Evolutionary conservation across 1,139 yeast genomes (phyloP).

Genomic region (Taiozyma onychis): DNA sequence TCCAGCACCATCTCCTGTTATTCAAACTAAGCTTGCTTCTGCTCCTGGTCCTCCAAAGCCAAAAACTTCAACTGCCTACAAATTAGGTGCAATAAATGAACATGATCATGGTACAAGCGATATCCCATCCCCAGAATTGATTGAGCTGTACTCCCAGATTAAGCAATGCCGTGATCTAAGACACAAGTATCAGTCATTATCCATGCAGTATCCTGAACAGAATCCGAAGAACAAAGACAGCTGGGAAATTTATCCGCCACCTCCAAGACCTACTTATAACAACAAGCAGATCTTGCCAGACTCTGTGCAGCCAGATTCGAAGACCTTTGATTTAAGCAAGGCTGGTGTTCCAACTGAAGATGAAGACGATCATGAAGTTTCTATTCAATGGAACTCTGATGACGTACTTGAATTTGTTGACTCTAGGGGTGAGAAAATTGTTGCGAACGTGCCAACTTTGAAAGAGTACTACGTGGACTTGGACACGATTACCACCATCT

Average conservation of each 20-base stretch:
- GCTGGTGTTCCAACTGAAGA: conserved; percentile 51
- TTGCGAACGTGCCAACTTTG: conserved; percentile 65
- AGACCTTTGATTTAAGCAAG: conserved; percentile 54
- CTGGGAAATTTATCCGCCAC: conserved; percentile 89
- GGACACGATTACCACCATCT: conserved; percentile 60
- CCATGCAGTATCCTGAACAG: conserved; percentile 65
- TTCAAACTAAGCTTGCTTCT: conserved; percentile 4
- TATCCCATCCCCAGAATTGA: conserved; percentile 62
- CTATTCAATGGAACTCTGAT: conserved; percentile 48
- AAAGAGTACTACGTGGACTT: conserved; percentile 81
- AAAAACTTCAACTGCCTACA: conserved; percentile 25
- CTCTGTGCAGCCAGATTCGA: conserved; percentile 35
- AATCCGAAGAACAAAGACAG: conserved; percentile 72
- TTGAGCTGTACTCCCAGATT: conserved; percentile 65
- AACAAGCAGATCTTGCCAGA: conserved; percentile 45
- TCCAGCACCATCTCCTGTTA: conserved; percentile 2
- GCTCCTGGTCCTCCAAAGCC: conserved; percentile 12
- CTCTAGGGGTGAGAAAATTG: conserved; percentile 27
- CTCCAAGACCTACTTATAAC: conserved; percentile 91
- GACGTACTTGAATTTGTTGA: conserved; percentile 67
- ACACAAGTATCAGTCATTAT: conserved; percentile 64
- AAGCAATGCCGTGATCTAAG: conserved; percentile 69
- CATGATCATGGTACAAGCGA: conserved; percentile 65
- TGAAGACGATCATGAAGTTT: conserved; percentile 41
- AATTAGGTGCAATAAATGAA: conserved; percentile 54